Conservation (phyloP, 73 alveolate species). For the Breviolum minutum region DNA sequence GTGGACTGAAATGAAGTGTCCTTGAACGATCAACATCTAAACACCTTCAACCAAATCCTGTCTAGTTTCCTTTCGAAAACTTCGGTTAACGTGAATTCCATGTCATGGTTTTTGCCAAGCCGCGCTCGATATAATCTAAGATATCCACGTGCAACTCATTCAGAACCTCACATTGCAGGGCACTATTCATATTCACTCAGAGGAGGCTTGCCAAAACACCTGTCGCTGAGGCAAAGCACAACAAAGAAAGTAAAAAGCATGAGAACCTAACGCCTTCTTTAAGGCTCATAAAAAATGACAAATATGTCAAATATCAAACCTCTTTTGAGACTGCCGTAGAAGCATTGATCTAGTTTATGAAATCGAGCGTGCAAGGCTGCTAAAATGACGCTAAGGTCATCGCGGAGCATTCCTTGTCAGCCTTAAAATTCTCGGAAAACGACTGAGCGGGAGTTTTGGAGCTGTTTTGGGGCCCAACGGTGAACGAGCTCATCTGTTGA, state of each 20-base stretch:
- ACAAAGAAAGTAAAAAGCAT: background rate
- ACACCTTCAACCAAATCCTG: background rate
- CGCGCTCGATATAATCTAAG: constrained; percentile 97
- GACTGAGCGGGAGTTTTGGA: too few relatives aligned
- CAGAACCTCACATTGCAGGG: constrained; percentile 91
- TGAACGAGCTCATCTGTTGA: too few relatives aligned
- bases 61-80: background rate
- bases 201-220: too few relatives aligned
- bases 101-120: background rate
- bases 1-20: too few relatives aligned
- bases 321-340: too few relatives aligned
- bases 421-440: background rate
- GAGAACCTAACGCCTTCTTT: too few relatives aligned
- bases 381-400: background rate
- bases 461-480: too few relatives aligned
- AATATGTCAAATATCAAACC: background rate
- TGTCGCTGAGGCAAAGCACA: too few relatives aligned
- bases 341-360: too few relatives aligned
- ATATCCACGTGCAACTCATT: constrained; percentile 98
- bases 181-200: background rate
- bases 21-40: background rate
- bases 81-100: background rate
- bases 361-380: too few relatives aligned
- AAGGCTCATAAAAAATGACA: too few relatives aligned
- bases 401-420: constrained; percentile 92